These are phyloP conservation scores for Aspergillus luchuensis DNA, from an alignment of 2,329 filamentous ascomycete species.

Conservation along the genomic window DNA sequence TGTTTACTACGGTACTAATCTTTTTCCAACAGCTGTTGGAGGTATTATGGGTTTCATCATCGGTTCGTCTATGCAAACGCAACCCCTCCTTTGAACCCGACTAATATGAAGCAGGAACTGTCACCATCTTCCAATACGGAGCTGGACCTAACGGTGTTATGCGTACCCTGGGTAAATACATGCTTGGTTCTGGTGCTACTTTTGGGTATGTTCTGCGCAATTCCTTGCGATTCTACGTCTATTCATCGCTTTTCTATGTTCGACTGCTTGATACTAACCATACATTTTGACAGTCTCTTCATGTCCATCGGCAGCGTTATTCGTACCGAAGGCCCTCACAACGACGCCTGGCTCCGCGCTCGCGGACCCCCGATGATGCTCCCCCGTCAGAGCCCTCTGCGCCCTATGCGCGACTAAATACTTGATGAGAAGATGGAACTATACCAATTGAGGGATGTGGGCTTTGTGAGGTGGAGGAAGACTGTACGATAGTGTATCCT, in stretches of 20 bases:
- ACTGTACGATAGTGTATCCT: constrained; percentile 37
- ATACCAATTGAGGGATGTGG: neutral
- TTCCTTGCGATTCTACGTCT: neutral
- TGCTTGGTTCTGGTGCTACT: constrained; percentile 90
- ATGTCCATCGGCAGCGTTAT: constrained; percentile 99
- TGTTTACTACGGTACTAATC: constrained; percentile 8
- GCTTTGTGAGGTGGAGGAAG: constrained; percentile 10
- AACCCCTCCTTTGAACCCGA: neutral
- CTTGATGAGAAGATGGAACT: neutral
- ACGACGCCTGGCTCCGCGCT: constrained; percentile 73
- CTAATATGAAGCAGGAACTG: constrained; percentile 63
- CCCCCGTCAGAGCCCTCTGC: constrained; percentile 47
- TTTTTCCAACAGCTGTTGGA: constrained; percentile 70
- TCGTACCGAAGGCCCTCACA: constrained; percentile 81
- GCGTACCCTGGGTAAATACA: constrained; percentile 93
- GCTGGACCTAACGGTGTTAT: constrained; percentile 92
- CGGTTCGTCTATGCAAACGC: constrained; percentile 57
- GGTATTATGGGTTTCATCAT: constrained; percentile 98
- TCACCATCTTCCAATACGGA: constrained; percentile 94
- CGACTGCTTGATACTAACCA: neutral
- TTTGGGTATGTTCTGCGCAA: constrained; percentile 70
- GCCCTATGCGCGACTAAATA: constrained; percentile 34
- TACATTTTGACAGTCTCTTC: constrained; percentile 67
- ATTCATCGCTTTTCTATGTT: neutral
- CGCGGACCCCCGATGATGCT: constrained; percentile 73